Percentiles rank a stretch among this genome's conserved stretches.
phyloP scores from a whole-genome alignment of 345 rosid species.

The Erysimum cheiranthoides region DNA sequence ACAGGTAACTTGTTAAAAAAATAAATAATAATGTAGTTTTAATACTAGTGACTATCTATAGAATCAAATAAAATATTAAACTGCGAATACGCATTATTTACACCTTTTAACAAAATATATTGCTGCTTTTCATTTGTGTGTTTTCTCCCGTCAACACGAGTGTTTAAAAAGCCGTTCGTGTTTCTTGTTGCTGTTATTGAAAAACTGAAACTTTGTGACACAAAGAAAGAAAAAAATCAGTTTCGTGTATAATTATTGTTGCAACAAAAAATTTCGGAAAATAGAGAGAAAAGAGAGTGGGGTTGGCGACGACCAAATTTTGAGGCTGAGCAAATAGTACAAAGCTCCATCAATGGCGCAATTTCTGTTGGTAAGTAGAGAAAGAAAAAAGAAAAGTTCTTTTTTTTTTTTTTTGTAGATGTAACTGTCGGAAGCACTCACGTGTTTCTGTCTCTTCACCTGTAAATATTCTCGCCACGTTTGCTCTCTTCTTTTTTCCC shows the following conservation, averaged over 20 bases:
- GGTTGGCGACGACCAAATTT: slow-evolving; percentile 26
- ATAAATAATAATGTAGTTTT: background rate
- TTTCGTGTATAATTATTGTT: background rate
- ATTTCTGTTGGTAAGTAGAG: slow-evolving; percentile 27
- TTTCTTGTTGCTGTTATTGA: slow-evolving; percentile 8
- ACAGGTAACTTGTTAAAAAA: background rate
- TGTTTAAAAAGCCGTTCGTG: slow-evolving; percentile 4
- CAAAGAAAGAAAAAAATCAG: background rate
- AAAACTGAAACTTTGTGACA: background rate
- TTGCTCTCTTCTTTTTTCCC: slow-evolving; percentile 32
- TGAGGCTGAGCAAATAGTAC: slow-evolving; percentile 2
- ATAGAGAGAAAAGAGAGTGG: background rate
- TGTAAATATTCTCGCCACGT: slow-evolving; percentile 48
- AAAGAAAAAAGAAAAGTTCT: background rate
- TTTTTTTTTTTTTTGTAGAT: background rate
- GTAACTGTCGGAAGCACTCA: slow-evolving; percentile 36
- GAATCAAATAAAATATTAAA: background rate
- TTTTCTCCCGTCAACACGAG: background rate
- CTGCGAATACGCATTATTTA: slow-evolving; percentile 3
- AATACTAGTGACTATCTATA: background rate
- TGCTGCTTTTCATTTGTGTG: background rate
- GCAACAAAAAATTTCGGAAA: background rate
- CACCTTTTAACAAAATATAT: background rate
- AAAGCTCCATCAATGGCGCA: slow-evolving; percentile 41
- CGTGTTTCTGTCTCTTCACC: slow-evolving; percentile 51